A percentile compares a stretch with the other conserved stretches of the same genome.
These are phyloP conservation scores for Penicillium sp. DNA, from an alignment of 2,329 filamentous ascomycete species.

Conservation along the genomic window DNA sequence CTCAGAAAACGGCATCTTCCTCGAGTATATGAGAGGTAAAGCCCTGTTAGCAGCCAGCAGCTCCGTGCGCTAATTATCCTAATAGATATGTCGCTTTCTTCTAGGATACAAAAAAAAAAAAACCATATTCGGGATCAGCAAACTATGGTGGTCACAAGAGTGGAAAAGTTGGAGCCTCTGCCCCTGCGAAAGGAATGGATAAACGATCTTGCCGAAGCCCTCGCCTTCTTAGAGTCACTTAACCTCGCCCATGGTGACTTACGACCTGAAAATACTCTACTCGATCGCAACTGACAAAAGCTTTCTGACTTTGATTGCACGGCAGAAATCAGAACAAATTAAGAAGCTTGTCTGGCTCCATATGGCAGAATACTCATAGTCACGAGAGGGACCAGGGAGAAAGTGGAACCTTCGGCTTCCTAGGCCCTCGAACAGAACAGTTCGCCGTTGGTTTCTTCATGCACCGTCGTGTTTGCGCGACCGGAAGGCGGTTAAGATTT, in stretches of 20 bases:
- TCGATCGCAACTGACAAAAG: slow-evolving; percentile 35
- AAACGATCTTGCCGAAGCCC: slow-evolving; percentile 36
- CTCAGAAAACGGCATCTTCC: slow-evolving; percentile 31
- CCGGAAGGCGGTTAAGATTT: too few species aligned
- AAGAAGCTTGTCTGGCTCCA: slow-evolving; percentile 30
- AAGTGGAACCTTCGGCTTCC: slow-evolving; percentile 26
- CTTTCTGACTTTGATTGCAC: slow-evolving; percentile 37
- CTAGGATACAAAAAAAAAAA: slow-evolving; percentile 30
- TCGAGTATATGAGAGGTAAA: slow-evolving; percentile 37
- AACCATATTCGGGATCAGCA: slow-evolving; percentile 29
- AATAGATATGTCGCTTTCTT: slow-evolving; percentile 31
- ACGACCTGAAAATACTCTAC: slow-evolving; percentile 37
- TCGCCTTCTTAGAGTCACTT: slow-evolving; percentile 40
- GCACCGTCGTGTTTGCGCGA: too few species aligned
- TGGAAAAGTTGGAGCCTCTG: slow-evolving; percentile 34
- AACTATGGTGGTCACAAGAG: slow-evolving; percentile 29
- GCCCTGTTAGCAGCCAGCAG: slow-evolving; percentile 10
- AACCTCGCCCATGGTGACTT: slow-evolving; percentile 39
- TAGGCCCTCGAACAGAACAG: slow-evolving; percentile 37
- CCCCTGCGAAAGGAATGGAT: slow-evolving; percentile 36
- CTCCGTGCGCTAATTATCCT: slow-evolving; percentile 21
- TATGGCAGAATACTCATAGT: slow-evolving; percentile 30
- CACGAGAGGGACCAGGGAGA: slow-evolving; percentile 25
- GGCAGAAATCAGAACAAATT: slow-evolving; percentile 30
- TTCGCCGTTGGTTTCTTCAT: slow-evolving; percentile 38